These are phyloP conservation scores for Nyctanthes arbortristis DNA, from an alignment of 257 asterid species.

Conservation along the genomic window DNA sequence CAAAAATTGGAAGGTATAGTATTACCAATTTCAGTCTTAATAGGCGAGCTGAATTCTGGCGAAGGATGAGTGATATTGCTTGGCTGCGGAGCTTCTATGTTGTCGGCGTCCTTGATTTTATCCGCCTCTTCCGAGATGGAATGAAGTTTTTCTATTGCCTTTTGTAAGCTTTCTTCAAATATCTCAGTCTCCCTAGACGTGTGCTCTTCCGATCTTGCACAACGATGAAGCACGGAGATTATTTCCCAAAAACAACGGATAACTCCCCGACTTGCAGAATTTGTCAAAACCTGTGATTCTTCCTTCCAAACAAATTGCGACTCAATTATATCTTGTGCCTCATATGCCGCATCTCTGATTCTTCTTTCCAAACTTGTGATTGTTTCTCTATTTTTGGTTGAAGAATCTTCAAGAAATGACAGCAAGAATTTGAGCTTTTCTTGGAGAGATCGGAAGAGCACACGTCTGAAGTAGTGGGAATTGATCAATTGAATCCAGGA, in stretches of 20 bases:
- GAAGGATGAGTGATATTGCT: too few species aligned
- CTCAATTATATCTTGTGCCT: neutral
- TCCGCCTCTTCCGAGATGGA: neutral
- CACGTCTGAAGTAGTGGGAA: neutral
- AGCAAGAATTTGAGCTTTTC: neutral
- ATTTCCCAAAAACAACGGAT: too few species aligned
- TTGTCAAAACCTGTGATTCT: too few species aligned
- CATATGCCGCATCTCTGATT: neutral
- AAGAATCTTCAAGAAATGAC: neutral
- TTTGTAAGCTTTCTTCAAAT: neutral
- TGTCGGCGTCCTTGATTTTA: neutral
- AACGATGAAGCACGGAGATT: too few species aligned
- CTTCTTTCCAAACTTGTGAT: neutral
- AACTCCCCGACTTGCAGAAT: neutral
- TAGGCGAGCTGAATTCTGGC: too few species aligned
- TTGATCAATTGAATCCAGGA: neutral
- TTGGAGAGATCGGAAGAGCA: neutral
- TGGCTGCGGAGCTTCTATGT: too few species aligned
- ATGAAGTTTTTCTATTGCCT: neutral
- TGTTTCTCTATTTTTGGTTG: neutral
- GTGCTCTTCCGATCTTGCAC: too few species aligned
- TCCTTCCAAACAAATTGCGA: too few species aligned
- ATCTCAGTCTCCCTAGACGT: too few species aligned
- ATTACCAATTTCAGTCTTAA: too few species aligned
- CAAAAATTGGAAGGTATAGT: too few species aligned